Evolutionary conservation across 2,329 filamentous ascomycete genomes (phyloP), one percentile per base, ranked within the genome.

Genomic region (Fusarium fujikuroi): DNA sequence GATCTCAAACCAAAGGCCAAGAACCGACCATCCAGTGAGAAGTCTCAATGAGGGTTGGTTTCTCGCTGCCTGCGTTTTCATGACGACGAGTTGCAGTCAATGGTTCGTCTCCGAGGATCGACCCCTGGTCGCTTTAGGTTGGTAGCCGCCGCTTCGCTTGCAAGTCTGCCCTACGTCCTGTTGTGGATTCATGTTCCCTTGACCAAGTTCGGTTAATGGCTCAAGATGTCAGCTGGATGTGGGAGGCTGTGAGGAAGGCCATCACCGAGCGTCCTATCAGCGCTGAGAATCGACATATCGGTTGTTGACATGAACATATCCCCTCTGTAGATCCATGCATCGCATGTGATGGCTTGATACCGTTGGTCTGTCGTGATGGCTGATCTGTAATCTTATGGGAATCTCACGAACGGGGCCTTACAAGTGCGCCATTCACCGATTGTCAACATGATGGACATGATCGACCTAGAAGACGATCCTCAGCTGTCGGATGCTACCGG

Each of bases 201-300:
- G 34, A 36, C 70, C 65, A 37, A 66, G 52, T 73, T 50, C 21
- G 69, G 71, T 42, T 64, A 63, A 70, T 57, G 57, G 40, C 37
- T 66, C 40, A 68, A 68, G 67, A 53, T 62, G 49, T 66, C 75
- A 77, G 73, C 73, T 74, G 61, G 59, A 77, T 64, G 43, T 57
- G 60, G 67, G 69, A 73, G 75, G 75, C 69, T 73, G 69, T 76
- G 69, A 76, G 44, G 52, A 70, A 74, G 74, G 71, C 36, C 59
- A 63, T 68, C 30, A 19, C 71, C 61, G 63, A 76, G 60, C 54
- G 57, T n/a, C 76, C 76, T 75, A 78, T 77, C 73, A 76, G 67
- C 56, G 61, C 30, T n/a, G 50, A 67, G 65, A 68, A 60, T 73
- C 63, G 66, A 59, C 44, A 64, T 70, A 47, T 72, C 19, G 63